phyloP scores from a whole-genome alignment of 2,329 filamentous ascomycete species.

The Penicillium olsonii region DNA sequence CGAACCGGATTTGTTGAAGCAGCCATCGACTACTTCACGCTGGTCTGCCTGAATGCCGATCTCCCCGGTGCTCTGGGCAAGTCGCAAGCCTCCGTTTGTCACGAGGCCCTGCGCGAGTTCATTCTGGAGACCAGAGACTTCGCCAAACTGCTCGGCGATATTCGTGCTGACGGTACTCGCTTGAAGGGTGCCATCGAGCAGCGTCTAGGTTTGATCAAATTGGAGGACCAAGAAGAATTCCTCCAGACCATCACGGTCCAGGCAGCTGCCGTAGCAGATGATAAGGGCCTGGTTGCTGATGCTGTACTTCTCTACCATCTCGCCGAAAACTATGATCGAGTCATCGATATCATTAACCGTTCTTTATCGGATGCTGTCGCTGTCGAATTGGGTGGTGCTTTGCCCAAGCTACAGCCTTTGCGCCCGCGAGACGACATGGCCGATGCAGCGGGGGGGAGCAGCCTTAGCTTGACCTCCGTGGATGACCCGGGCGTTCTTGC shows the following conservation, averaged over 20 bases:
- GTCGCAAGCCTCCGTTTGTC: conserved; percentile 78
- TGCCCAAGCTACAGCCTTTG: conserved; percentile 74
- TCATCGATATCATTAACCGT: conserved; percentile 86
- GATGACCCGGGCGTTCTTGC: conserved; percentile 68
- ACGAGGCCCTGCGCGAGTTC: conserved; percentile 89
- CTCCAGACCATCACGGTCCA: conserved; percentile 90
- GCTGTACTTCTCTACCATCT: conserved; percentile 93
- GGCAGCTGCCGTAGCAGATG: conserved; percentile 88
- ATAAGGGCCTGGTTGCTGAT: conserved; percentile 89
- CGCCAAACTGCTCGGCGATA: conserved; percentile 88
- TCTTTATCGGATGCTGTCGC: conserved; percentile 87
- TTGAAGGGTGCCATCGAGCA: conserved; percentile 87
- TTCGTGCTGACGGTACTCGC: conserved; percentile 79
- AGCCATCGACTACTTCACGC: conserved; percentile 86
- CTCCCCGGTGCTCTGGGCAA: conserved; percentile 71
- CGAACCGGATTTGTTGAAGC: conserved; percentile 84
- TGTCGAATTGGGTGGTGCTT: conserved; percentile 79
- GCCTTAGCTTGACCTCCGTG: conserved; percentile 64
- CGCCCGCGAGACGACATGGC: conserved; percentile 62
- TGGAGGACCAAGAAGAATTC: conserved; percentile 79
- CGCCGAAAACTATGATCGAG: conserved; percentile 91
- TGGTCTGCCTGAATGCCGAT: conserved; percentile 91
- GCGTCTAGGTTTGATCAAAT: conserved; percentile 75
- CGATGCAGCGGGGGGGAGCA: conserved; percentile 47
- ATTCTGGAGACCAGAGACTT: conserved; percentile 97